These are phyloP conservation scores for Cerrena zonata DNA, from an alignment of 1,284 basidiomycete genomes.

Conservation along the genomic window DNA sequence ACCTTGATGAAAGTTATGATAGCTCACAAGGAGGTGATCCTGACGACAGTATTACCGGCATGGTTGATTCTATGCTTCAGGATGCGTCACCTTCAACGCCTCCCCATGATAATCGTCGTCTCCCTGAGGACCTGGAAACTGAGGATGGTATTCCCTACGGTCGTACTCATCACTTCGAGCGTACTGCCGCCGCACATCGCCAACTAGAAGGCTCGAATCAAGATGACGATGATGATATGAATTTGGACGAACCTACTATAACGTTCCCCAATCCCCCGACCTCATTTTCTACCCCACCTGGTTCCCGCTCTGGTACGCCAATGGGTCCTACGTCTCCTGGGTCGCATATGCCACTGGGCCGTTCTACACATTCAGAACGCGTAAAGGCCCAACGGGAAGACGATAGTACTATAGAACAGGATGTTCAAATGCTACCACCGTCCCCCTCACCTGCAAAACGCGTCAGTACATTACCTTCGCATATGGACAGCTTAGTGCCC, in stretches of 20 bases:
- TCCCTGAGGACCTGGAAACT: conserved; percentile 40
- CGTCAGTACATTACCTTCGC: conserved; percentile 7
- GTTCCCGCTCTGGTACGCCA: conserved; percentile 10
- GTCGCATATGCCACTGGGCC: conserved; percentile 31
- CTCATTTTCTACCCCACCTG: conserved; percentile 10
- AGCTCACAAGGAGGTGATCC: conserved; percentile 27
- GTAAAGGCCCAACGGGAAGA: conserved; percentile 34
- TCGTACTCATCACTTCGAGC: conserved; percentile 59
- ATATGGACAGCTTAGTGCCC: conserved; percentile 35
- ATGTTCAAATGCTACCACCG: conserved; percentile 49
- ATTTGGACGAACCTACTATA: not conserved
- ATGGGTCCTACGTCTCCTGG: conserved; percentile 13
- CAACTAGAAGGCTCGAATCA: not conserved
- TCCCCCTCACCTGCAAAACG: conserved; percentile 56
- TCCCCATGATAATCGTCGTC: conserved; percentile 16
- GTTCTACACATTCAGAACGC: conserved; percentile 45
- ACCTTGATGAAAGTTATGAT: conserved; percentile 22
- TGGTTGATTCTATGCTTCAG: conserved; percentile 57
- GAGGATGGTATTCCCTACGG: conserved; percentile 67
- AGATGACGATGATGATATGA: not conserved
- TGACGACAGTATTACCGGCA: conserved; percentile 58
- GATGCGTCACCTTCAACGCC: conserved; percentile 24
- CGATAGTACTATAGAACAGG: conserved; percentile 38
- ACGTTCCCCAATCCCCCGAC: conserved; percentile 6
- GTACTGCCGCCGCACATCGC: conserved; percentile 18